Evolutionary conservation across 2,329 filamentous ascomycete genomes (phyloP), one percentile per base, ranked within the genome.

Genomic region (Elsinoe arachidis): DNA sequence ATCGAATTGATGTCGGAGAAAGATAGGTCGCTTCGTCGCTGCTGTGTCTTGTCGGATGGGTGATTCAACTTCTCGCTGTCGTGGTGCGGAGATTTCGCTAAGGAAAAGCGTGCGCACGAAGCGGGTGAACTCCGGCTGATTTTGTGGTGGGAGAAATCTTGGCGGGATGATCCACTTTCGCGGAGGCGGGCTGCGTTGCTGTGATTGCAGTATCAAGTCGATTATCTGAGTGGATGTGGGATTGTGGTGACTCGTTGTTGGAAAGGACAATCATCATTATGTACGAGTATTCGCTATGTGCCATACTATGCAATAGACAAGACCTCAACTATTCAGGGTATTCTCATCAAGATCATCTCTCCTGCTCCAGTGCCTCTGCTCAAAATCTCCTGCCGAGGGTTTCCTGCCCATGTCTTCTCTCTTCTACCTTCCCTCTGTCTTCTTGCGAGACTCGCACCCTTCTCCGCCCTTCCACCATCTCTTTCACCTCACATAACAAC

Each of bases 401-500:
- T 15, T 12, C 5, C 17, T 44, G 9, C 17, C 41, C 11, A n/a
- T 23, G 1, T 15, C 23, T 26, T 46, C 41, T 46, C 19, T 14
- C 12, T 26, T 26, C 21, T 14, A 26, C 7, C 21, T 23, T 30
- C 21, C 10, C 19, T 17, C 19, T 19, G 14, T 43, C 15, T 7
- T 19, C 39, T 3, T 30, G 26, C 26, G 5, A 30, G 26, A 30
- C 39, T n/a, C n/a, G n/a, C n/a, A n/a, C n/a, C n/a, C 15, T n/a
- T 43, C 15, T 4, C 14, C 39, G 19, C 19, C 39, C 19, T n/a
- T 19, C 39, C 15, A 1, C 39, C 3, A 43, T 4, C 6, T 14
- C 17, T 35, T 15, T 14, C 14, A n/a, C 9, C 5, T 57, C 38
- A 61, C 60, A 61, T 61, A 17, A 61, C 41, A 41, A 60, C 52